Conservation (phyloP, 305 asterid species). For the Fraxinus latifolia region DNA sequence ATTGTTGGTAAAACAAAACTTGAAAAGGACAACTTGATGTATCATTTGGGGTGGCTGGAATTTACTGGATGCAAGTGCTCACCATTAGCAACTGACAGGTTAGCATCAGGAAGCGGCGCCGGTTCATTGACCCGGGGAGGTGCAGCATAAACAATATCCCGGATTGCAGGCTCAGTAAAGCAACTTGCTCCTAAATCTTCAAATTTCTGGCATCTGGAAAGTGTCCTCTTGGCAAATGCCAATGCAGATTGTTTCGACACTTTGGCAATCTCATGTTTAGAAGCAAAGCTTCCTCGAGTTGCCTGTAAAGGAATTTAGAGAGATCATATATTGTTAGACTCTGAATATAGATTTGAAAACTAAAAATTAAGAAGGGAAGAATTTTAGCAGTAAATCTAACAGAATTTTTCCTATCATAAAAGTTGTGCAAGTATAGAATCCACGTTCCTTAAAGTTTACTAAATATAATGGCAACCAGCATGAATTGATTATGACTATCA, state of each 20-base stretch:
- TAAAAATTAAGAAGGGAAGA: conserved; percentile 6
- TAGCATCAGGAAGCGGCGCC: conserved; percentile 47
- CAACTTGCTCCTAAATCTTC: conserved; percentile 74
- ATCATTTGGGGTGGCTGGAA: not conserved
- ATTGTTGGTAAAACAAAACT: not conserved
- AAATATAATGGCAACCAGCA: not conserved
- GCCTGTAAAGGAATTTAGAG: conserved; percentile 58
- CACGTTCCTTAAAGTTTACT: not conserved
- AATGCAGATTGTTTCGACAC: conserved; percentile 72
- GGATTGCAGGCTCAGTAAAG: conserved; percentile 67
- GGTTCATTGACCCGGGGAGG: conserved; percentile 61
- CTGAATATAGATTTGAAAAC: conserved; percentile 8
- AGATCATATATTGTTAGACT: conserved; percentile 16
- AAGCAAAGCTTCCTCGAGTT: conserved; percentile 73
- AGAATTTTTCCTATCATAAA: not conserved
- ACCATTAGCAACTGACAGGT: conserved; percentile 40
- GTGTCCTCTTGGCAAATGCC: conserved; percentile 75
- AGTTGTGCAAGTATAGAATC: not conserved
- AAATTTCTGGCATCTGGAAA: conserved; percentile 67
- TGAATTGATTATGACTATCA: not conserved
- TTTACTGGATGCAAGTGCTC: conserved; percentile 25
- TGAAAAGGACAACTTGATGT: not conserved
- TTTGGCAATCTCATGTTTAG: conserved; percentile 74
- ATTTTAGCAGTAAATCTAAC: conserved; percentile 1
- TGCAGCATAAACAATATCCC: conserved; percentile 69